phyloP scores from a whole-genome alignment of 1,139 yeast genomes.

The Suhomyces bribrorum region DNA sequence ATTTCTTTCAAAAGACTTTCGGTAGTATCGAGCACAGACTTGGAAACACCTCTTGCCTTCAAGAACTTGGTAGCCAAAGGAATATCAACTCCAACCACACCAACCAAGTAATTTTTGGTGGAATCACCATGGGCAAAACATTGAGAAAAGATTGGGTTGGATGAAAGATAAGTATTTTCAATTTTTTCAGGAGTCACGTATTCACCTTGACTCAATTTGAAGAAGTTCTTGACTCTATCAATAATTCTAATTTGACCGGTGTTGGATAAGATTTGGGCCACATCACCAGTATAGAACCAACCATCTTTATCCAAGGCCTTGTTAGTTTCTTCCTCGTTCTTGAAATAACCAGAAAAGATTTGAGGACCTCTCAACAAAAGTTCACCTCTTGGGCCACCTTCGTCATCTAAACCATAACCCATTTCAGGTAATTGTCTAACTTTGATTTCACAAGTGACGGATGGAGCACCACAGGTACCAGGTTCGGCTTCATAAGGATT shows the following conservation, averaged over 20 bases:
- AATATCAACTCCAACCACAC: conserved; percentile 24
- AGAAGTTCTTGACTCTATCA: conserved; percentile 32
- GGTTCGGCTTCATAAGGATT: conserved; percentile 46
- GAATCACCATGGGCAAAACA: conserved; percentile 26
- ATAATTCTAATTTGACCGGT: conserved; percentile 24
- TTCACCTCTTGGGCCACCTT: conserved; percentile 28
- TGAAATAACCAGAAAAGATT: conserved; percentile 25
- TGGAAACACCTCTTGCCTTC: conserved; percentile 16
- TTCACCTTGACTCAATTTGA: conserved; percentile 33
- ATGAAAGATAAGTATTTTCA: conserved; percentile 23
- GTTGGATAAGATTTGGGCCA: conserved; percentile 21
- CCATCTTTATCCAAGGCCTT: conserved; percentile 25
- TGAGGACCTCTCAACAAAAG: conserved; percentile 30
- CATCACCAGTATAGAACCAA: conserved; percentile 32
- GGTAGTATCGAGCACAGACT: conserved; percentile 17
- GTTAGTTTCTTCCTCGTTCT: conserved; percentile 27
- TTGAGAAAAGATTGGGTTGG: conserved; percentile 22
- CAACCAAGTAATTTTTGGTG: conserved; percentile 23
- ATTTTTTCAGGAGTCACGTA: conserved; percentile 30
- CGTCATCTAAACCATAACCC: conserved; percentile 53
- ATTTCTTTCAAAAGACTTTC: conserved; percentile 17
- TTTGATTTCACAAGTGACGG: conserved; percentile 55
- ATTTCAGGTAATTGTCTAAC: conserved; percentile 67
- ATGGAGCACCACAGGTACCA: conserved; percentile 67
- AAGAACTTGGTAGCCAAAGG: conserved; percentile 20